These are phyloP conservation scores for Fraxinus dipetala DNA, from an alignment of 305 asterid genomes.

Conservation along the genomic window DNA sequence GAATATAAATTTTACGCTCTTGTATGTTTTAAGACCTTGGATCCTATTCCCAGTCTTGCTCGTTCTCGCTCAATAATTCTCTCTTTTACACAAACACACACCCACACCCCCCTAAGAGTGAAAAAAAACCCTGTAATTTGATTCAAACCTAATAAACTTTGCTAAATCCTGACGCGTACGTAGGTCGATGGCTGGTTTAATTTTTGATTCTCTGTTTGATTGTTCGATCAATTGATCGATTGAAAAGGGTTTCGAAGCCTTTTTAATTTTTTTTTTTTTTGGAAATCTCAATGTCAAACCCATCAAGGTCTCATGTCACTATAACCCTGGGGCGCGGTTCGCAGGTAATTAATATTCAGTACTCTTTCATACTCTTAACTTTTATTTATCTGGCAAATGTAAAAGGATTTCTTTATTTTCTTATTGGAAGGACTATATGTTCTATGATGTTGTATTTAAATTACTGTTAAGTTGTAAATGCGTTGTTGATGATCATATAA, in stretches of 20 bases:
- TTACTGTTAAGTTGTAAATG: background rate
- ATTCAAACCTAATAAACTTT: background rate
- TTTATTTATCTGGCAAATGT: background rate
- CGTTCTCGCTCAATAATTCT: no score
- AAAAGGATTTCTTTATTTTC: background rate
- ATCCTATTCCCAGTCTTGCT: no score
- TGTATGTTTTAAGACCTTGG: no score
- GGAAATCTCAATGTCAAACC: slow-evolving; percentile 49
- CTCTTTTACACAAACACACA: no score
- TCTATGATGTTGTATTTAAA: background rate
- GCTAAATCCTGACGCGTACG: background rate
- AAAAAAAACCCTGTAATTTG: background rate
- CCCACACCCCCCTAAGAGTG: background rate
- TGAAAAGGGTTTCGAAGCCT: background rate
- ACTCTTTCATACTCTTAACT: background rate
- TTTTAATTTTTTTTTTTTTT: background rate
- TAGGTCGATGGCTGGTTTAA: background rate
- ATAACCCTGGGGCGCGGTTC: slow-evolving; percentile 75
- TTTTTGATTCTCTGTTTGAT: background rate
- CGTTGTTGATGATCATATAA: background rate
- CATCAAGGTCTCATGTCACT: slow-evolving; percentile 72
- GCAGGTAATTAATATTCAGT: slow-evolving; percentile 46
- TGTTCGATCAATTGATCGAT: background rate
- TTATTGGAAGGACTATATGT: background rate
- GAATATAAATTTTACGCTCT: no score